These are phyloP conservation scores for Sphenostylis stenocarpa DNA, from an alignment of 306 rosid species.

Conservation along the genomic window DNA sequence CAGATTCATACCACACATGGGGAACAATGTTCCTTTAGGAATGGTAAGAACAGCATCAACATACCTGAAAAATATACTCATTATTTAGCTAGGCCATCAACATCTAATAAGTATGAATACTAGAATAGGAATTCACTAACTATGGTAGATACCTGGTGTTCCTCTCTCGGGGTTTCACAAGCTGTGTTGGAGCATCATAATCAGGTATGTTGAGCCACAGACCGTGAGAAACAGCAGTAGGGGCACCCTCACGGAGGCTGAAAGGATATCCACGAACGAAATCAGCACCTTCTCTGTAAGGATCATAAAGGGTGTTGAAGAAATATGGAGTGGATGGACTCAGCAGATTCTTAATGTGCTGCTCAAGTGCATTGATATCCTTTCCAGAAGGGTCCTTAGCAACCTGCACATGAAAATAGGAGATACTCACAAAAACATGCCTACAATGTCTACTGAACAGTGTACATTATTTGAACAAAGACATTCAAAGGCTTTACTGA, in stretches of 20 bases:
- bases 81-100: background rate
- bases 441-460: background rate
- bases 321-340: constrained; percentile 71
- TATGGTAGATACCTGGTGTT: constrained; percentile 54
- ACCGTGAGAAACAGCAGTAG: constrained; percentile 83
- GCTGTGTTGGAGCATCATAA: constrained; percentile 92
- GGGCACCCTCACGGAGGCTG: constrained; percentile 75
- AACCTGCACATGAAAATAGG: constrained; percentile 48
- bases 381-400: constrained; percentile 83
- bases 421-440: constrained; percentile 20
- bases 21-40: constrained; percentile 82
- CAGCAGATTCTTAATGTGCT: constrained; percentile 80
- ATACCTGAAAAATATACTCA: constrained; percentile 46
- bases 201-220: constrained; percentile 94
- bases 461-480: background rate
- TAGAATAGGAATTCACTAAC: background rate
- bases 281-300: constrained; percentile 82
- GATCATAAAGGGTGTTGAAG: constrained; percentile 91
- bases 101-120: background rate
- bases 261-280: constrained; percentile 92
- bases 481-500: too few species aligned
- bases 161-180: constrained; percentile 85
- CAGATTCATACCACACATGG: constrained; percentile 95
- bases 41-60: constrained; percentile 86
- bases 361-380: constrained; percentile 85